Base-by-base conservation (phyloP, 768 basidiomycete species). In the Serendipita sp. region DNA sequence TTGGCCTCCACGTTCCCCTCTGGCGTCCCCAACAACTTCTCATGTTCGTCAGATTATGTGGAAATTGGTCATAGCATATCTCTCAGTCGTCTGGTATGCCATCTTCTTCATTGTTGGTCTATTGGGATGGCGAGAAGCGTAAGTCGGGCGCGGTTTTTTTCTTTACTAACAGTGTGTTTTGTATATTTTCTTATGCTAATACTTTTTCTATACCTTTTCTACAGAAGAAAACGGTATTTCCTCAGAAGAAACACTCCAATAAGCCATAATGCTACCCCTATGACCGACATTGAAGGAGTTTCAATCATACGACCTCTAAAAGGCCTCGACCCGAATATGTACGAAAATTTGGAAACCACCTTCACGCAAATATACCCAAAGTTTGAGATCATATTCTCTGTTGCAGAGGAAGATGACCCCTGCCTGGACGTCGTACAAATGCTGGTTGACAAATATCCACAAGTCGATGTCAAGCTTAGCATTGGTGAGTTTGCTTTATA, bases 281-380 rank as follows among this genome's bases (percentile, higher is more conserved):
- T 75, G 4, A 69, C 72, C 16, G 71, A 77, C 16, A 81, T 82
- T 2, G 92, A 93, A 10, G 95, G 93, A 18, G 95, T 98, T 34
- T 91, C 93, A 2, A 91, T 98, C 68, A 79, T 98, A 60, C 84
- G 96, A 52, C 96, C 96, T 4, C 78, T 99, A 62, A 94, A 94
- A 72, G 96, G 96, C 13, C 78, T 99, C 27, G 96, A 99, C 74
- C 82, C 87, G 65, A 98, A 98, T 72, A 80, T 99, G 18, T 97
- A 88, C 74, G 93, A 96, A 76, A 97, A 97, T 73, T 76, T 99
- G 60, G 91, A 96, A 74, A 91, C 92, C 3, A 89, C 90, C 0
- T 95, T 98, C 74, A 78, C 76, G 36, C 92, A 96, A 70, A 87
- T 94, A 67, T 98, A 98, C 72, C 84, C 88, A 0, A 87, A 87